These are phyloP conservation scores for Hericium rajendrae DNA, from an alignment of 768 basidiomycete genomes.

Conservation along the genomic window DNA sequence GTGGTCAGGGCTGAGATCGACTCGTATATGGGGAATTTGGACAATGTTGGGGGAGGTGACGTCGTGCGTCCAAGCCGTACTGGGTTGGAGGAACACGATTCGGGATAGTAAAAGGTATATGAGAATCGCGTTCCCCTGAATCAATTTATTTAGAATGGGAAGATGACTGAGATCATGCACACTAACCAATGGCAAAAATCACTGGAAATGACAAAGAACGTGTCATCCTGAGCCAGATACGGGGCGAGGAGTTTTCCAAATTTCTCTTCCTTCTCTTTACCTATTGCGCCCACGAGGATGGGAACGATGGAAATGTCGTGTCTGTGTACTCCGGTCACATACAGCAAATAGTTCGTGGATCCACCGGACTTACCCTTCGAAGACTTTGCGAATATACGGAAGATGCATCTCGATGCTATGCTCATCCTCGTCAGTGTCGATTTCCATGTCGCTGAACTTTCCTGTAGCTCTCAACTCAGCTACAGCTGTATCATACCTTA, in stretches of 20 bases:
- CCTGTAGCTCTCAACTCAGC: conserved; percentile 53
- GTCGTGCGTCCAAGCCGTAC: background rate
- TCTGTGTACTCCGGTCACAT: conserved; percentile 25
- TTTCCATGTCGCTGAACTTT: conserved; percentile 59
- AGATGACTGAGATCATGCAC: background rate
- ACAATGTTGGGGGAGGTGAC: conserved; percentile 25
- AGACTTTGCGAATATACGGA: conserved; percentile 80
- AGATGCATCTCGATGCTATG: conserved; percentile 99
- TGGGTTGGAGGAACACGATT: conserved; percentile 37
- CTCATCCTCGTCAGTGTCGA: conserved; percentile 78
- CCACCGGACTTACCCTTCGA: conserved; percentile 52
- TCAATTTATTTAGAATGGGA: background rate
- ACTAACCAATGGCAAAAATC: conserved; percentile 96
- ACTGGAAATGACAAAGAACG: conserved; percentile 84
- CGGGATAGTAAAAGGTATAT: conserved; percentile 82
- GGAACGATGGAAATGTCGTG: conserved; percentile 78
- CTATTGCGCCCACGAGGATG: conserved; percentile 78
- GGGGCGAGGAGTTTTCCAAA: conserved; percentile 72
- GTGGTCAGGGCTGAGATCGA: conserved; percentile 82
- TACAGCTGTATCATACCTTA: conserved; percentile 40
- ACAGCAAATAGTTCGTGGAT: background rate
- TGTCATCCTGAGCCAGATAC: conserved; percentile 68
- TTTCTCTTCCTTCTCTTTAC: conserved; percentile 42
- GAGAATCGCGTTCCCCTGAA: conserved; percentile 75
- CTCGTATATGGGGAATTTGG: conserved; percentile 59